Evolutionary conservation across 495 filamentous ascomycete genomes (phyloP).

Genomic region (Penicillium egyptiacum): DNA sequence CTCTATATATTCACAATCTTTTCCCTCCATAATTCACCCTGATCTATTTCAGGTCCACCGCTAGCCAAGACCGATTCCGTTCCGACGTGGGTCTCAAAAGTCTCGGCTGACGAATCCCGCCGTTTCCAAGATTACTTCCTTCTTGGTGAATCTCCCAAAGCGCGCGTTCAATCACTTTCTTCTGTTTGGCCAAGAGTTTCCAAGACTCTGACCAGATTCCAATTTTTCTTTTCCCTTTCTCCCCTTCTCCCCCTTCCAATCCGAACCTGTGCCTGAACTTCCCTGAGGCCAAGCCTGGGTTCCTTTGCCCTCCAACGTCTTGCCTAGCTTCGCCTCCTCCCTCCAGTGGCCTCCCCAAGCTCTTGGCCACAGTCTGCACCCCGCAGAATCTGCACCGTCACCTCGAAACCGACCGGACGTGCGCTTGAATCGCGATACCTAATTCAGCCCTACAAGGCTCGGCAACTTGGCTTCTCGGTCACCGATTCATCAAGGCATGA

Average conservation of each 20-base stretch:
- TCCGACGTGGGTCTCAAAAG: slow-evolving; percentile 26
- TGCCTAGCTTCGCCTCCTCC: slow-evolving; percentile 5
- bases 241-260: neutral
- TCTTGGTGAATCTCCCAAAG: slow-evolving; percentile 25
- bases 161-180: slow-evolving; percentile 17
- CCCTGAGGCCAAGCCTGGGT: slow-evolving; percentile 3
- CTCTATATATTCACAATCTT: neutral
- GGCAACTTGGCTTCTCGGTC: slow-evolving; percentile 6
- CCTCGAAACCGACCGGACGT: neutral
- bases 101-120: slow-evolving; percentile 37
- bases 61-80: slow-evolving; percentile 29
- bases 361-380: slow-evolving; percentile 11
- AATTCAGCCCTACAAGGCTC: slow-evolving; percentile 28
- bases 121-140: slow-evolving; percentile 17
- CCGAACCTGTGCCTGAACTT: neutral
- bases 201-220: slow-evolving; percentile 23
- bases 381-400: slow-evolving; percentile 2
- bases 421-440: slow-evolving; percentile 2
- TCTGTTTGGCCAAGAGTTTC: slow-evolving; percentile 24
- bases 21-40: neutral
- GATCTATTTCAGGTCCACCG: slow-evolving; percentile 9
- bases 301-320: neutral
- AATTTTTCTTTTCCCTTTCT: slow-evolving; percentile 24
- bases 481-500: slow-evolving; percentile 31
- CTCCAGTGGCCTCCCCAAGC: slow-evolving; percentile 7